These are phyloP conservation scores for Sanghuangporus sanghuang DNA, from an alignment of 1,284 basidiomycete genomes.

Conservation along the genomic window DNA sequence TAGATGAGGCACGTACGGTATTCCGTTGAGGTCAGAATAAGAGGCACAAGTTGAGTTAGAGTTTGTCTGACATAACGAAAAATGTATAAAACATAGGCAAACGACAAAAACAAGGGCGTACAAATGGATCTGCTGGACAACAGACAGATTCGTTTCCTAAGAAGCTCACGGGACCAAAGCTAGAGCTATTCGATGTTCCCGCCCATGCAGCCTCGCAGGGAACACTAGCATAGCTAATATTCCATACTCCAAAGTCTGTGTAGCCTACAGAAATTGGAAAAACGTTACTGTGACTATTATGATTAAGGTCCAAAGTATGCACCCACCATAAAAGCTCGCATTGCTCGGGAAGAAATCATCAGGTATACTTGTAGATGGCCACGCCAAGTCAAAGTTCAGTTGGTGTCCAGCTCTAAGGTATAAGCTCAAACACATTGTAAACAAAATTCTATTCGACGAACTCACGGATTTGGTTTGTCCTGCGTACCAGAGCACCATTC, in stretches of 20 bases:
- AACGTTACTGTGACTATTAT: not conserved
- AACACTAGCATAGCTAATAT: constrained; percentile 60
- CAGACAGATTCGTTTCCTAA: constrained; percentile 53
- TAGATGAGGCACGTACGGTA: constrained; percentile 46
- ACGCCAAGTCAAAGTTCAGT: constrained; percentile 75
- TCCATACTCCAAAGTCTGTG: constrained; percentile 80
- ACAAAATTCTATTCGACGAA: constrained; percentile 12
- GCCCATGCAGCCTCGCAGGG: constrained; percentile 56
- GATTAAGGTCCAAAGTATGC: not conserved
- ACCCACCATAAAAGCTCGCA: constrained; percentile 48
- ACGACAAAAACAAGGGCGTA: constrained; percentile 27
- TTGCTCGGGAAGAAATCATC: constrained; percentile 69
- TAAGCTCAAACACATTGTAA: not conserved
- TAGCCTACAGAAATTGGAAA: constrained; percentile 32
- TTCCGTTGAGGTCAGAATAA: constrained; percentile 60
- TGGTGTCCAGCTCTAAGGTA: constrained; percentile 51
- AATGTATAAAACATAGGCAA: not conserved
- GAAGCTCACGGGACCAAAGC: constrained; percentile 56
- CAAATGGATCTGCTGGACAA: constrained; percentile 63
- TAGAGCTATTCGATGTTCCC: constrained; percentile 51
- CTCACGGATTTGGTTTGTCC: constrained; percentile 54
- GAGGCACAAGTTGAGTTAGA: constrained; percentile 60
- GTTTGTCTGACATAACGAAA: constrained; percentile 34
- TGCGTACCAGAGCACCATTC: constrained; percentile 65
- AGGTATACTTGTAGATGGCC: constrained; percentile 66